phyloP scores from a whole-genome alignment of 129 eudicot species.

The Flaveria trinervia region DNA sequence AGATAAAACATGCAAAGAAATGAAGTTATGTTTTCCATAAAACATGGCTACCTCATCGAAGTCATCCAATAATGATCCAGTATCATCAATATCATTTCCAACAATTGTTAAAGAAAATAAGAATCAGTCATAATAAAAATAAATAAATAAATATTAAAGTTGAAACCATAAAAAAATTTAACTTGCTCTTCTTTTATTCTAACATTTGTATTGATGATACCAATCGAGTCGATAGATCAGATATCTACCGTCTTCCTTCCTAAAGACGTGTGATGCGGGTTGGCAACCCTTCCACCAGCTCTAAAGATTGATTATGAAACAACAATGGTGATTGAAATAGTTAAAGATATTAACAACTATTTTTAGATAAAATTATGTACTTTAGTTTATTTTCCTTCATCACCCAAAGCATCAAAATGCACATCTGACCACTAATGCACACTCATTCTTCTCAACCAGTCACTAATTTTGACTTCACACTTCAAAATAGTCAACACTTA shows the following conservation, averaged over 20 bases:
- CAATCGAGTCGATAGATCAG: slow-evolving; percentile 2
- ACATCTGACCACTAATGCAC: neutral
- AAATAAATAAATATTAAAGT: neutral
- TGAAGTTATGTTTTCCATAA: too few species aligned
- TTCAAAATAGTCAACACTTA: neutral
- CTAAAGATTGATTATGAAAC: neutral
- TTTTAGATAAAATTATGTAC: neutral
- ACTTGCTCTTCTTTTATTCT: neutral
- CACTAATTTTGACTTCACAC: neutral
- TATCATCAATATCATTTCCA: too few species aligned
- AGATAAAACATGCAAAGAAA: too few species aligned
- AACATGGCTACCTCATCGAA: too few species aligned
- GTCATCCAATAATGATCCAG: too few species aligned
- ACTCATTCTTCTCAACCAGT: neutral
- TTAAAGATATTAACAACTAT: neutral
- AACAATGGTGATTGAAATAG: neutral
- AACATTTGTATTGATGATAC: neutral
- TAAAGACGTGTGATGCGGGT: neutral
- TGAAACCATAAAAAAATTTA: neutral
- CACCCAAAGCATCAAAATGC: neutral
- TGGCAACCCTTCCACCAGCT: slow-evolving; percentile 4
- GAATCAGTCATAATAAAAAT: too few species aligned
- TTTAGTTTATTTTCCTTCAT: neutral
- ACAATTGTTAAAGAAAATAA: too few species aligned
- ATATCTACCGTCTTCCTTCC: neutral